phyloP scores from a whole-genome alignment of 805 yeast species.

The Spathaspora sp. region DNA sequence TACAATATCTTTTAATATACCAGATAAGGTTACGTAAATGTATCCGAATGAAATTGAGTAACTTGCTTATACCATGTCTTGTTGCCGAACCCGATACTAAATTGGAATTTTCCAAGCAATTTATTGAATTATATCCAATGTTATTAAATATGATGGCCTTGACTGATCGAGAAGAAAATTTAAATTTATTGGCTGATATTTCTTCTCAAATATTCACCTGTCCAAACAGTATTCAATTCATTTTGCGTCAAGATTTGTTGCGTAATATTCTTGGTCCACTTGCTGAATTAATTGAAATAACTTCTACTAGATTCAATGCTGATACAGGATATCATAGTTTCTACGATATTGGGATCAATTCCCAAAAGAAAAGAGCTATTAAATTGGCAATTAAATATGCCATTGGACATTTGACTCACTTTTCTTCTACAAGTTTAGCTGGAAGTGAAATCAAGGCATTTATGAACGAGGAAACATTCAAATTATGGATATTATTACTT shows the following conservation, averaged over 20 bases:
- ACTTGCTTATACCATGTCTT: constrained; percentile 51
- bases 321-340: constrained; percentile 32
- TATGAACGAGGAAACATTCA: constrained; percentile 33
- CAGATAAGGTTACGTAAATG: constrained; percentile 57
- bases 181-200: constrained; percentile 29
- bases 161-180: constrained; percentile 48
- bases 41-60: constrained; percentile 46
- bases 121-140: constrained; percentile 52
- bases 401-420: constrained; percentile 24
- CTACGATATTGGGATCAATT: constrained; percentile 15
- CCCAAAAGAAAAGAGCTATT: constrained; percentile 17
- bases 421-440: constrained; percentile 21
- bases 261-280: constrained; percentile 47
- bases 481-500: constrained; percentile 43
- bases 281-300: constrained; percentile 37
- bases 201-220: constrained; percentile 42
- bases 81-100: constrained; percentile 50
- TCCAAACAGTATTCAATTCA: constrained; percentile 36
- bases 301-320: constrained; percentile 18
- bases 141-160: constrained; percentile 45
- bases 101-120: constrained; percentile 46
- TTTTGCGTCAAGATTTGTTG: constrained; percentile 38
- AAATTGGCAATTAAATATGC: constrained; percentile 29
- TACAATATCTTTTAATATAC: constrained; percentile 56
- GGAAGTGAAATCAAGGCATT: constrained; percentile 16